These are phyloP conservation scores for Malus hybrid DNA, from an alignment of 331 rosid genomes.

Conservation along the genomic window DNA sequence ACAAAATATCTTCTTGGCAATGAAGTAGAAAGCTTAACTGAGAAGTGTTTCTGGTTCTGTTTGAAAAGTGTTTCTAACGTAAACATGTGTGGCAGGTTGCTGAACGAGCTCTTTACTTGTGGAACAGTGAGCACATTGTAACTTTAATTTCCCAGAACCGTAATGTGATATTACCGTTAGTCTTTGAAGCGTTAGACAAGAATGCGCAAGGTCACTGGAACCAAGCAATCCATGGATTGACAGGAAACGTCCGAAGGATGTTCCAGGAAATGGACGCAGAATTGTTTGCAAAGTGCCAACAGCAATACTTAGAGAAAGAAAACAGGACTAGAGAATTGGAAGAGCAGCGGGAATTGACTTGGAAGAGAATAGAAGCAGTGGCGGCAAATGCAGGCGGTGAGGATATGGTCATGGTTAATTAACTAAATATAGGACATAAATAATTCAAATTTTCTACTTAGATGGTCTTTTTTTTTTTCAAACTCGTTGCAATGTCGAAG, in stretches of 20 bases:
- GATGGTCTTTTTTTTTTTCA: constrained; percentile 3
- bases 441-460: constrained; percentile 8
- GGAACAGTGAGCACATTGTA: constrained; percentile 63
- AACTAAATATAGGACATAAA: constrained; percentile 20
- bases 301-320: constrained; percentile 38
- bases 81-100: constrained; percentile 48
- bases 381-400: constrained; percentile 45
- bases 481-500: constrained; percentile 5
- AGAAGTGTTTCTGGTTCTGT: background rate
- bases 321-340: constrained; percentile 34
- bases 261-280: constrained; percentile 54
- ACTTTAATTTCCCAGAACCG: constrained; percentile 50
- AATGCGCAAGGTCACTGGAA: constrained; percentile 61
- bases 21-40: background rate
- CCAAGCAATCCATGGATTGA: constrained; percentile 42
- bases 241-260: constrained; percentile 48
- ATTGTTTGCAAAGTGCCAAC: constrained; percentile 52
- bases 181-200: constrained; percentile 59
- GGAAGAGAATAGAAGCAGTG: constrained; percentile 60
- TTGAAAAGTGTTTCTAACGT: constrained; percentile 13
- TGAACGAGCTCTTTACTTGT: constrained; percentile 57
- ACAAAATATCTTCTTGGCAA: background rate
- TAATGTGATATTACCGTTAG: constrained; percentile 43
- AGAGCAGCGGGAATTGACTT: constrained; percentile 45
- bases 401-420: constrained; percentile 43